Evolutionary conservation across 2,329 filamentous ascomycete species (phyloP), one percentile per base, ranked within the genome.

Genomic region (Talaromyces sp.): DNA sequence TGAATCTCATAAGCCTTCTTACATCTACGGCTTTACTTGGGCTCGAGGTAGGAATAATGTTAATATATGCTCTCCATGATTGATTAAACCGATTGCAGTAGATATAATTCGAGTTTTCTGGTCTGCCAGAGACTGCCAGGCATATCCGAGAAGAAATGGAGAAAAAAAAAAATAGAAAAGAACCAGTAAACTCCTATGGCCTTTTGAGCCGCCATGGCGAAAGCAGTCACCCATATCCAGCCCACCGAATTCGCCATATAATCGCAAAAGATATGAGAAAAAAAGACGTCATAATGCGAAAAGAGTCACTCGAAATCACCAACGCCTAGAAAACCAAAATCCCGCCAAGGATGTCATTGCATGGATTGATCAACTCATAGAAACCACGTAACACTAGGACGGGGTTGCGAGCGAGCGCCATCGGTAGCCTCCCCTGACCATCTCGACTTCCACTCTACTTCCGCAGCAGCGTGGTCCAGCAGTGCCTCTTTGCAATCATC

Each of bases 341-440:
- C 13, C 33, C 33, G 14, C 10, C 33, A 10, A 14, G 16, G 11
- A 44, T 20, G 10, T 20, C 27, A 29, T 22, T 8, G 3, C 13
- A 47, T 33, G n/a, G 11, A 35, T 22, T 11, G 40, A 14, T 17
- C n/a, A 42, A 36, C 51, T 66, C 49, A 75, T 33, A 71, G 71
- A 56, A 67, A 70, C 72, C 73, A 75, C 9, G 71, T 65, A 58
- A 73, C 75, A 33, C 71, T 75, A 63, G 73, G 70, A 14, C 66
- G 57, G 6, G 71, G 64, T 9, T 59, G 61, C 14, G 63, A 61
- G 17, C 71, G 63, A 14, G 64, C 51, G 4, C 79, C 80, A 65
- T 84, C 83, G 9, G 80, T 73, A 32, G 71, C 78, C 73, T 97
- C 92, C 4, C 82, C 80, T 14, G 82, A 83, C 90, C 91, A 96